Percentiles rank a stretch among this genome's conserved stretches.
Conservation (phyloP, 2,329 filamentous ascomycete genomes). For the Calonectria naviculata region DNA sequence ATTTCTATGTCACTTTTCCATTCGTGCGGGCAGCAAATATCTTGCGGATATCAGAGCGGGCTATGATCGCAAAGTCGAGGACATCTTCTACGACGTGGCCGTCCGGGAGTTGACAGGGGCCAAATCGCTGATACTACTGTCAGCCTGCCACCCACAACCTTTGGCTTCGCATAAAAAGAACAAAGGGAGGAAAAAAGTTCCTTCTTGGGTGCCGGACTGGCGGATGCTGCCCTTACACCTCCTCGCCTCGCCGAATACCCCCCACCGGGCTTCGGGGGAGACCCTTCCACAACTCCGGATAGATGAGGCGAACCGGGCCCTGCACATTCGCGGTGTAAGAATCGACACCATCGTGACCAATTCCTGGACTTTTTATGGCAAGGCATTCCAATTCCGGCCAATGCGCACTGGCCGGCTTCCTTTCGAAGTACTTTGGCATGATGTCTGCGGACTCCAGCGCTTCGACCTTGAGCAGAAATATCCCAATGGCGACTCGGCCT, state of each 20-base stretch:
- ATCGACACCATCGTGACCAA: constrained; percentile 38
- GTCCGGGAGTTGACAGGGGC: constrained; percentile 42
- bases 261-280: constrained; percentile 43
- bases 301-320: constrained; percentile 31
- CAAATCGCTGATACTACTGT: constrained; percentile 43
- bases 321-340: constrained; percentile 43
- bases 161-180: constrained; percentile 21
- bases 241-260: constrained; percentile 44
- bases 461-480: constrained; percentile 43
- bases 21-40: constrained; percentile 33
- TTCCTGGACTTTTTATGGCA: constrained; percentile 45
- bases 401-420: constrained; percentile 25
- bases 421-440: constrained; percentile 45
- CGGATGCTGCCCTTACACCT: constrained; percentile 45
- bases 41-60: constrained; percentile 41
- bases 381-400: constrained; percentile 44
- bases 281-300: constrained; percentile 41
- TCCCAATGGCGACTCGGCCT: constrained; percentile 39
- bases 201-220: constrained; percentile 54
- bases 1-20: constrained; percentile 49
- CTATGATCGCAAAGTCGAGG: constrained; percentile 43
- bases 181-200: constrained; percentile 28
- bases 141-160: constrained; percentile 40
- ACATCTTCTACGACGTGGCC: constrained; percentile 48
- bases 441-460: constrained; percentile 36